phyloP scores from a whole-genome alignment of 2,329 filamentous ascomycete species.

The Penicillium sp. region DNA sequence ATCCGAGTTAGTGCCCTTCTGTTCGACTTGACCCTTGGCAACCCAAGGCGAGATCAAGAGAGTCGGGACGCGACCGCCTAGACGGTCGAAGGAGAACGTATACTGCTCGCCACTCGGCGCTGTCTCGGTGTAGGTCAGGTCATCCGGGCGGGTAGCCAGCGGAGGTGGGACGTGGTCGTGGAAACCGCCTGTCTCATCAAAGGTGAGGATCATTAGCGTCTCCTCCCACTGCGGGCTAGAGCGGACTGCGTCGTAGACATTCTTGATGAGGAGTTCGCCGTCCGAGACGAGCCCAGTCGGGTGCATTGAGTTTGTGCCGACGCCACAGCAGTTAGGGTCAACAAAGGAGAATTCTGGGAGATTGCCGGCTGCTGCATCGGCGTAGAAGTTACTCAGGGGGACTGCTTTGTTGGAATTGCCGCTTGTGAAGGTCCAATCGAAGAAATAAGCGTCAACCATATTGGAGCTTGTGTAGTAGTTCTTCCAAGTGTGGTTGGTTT shows the following conservation, averaged over 20 bases:
- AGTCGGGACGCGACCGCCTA: constrained; percentile 33
- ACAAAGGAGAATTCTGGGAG: constrained; percentile 38
- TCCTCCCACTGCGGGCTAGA: constrained; percentile 36
- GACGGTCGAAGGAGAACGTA: constrained; percentile 29
- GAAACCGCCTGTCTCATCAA: constrained; percentile 41
- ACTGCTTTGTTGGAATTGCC: constrained; percentile 29
- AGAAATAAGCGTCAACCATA: constrained; percentile 34
- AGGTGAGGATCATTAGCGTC: constrained; percentile 39
- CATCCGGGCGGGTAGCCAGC: constrained; percentile 33
- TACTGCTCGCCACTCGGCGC: constrained; percentile 28
- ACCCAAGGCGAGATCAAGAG: constrained; percentile 33
- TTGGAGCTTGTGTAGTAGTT: constrained; percentile 33
- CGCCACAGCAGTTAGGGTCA: constrained; percentile 42
- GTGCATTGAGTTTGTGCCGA: constrained; percentile 39
- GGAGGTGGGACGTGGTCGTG: constrained; percentile 40
- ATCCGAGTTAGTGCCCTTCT: constrained; percentile 27
- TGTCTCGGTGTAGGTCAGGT: constrained; percentile 35
- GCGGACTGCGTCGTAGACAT: constrained; percentile 38
- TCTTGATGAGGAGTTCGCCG: constrained; percentile 37
- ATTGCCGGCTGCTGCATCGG: constrained; percentile 30
- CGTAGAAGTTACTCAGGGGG: constrained; percentile 35
- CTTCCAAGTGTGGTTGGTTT: constrained; percentile 36
- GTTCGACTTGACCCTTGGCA: constrained; percentile 30
- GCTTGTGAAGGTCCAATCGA: constrained; percentile 34
- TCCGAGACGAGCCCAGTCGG: constrained; percentile 36